Base-by-base conservation (phyloP, 2,329 filamentous ascomycete species). In the Didymella arachidicola region DNA sequence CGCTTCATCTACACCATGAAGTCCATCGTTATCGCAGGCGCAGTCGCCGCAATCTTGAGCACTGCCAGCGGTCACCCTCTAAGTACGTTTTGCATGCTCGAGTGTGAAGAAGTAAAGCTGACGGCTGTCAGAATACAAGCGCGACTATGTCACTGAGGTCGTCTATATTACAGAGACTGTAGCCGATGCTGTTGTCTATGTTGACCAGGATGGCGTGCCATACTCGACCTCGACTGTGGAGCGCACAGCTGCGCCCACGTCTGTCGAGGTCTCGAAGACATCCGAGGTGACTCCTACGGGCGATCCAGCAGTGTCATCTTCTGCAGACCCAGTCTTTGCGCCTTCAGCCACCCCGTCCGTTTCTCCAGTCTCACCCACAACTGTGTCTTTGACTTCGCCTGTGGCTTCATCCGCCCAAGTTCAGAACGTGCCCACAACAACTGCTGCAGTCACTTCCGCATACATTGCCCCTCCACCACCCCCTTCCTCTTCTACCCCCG, bases 21-120 rank as follows among this genome's bases (percentile, higher is more conserved):
- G 76, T 67, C 73, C 60, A 64, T 72, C 46, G 57, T 72, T 57
- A 68, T 81, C 47, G 72, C 72, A 59, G 56, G 79, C 56, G 72
- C 76, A 48, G 56, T 74, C 44, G 67, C 60, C 61, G 61, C 64
- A 47, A 67, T 84, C 59, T 67, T 81, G 62, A 72, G 81, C 58
- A 71, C 81, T 53, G 77, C 75, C 38, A 72, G 72, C 59, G 80
- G 80, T 42, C 80, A 81, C 63, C 82, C 79, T 22, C 72, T 74
- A 52, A 60, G 74, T 76, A 67, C 63, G 71, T 67, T 14, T 19
- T 32, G 7, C 3, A 4, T 12, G 14, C 29, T 16, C 29, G 5
- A 47, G 14, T 41, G 18, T 32, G 16, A 18, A 19, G 8, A n/a
- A 25, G 38, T 22, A 19, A 38, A 30, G 36, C 62, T 71, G 36